A percentile compares a stretch with the other conserved stretches of the same genome.
These are phyloP conservation scores for Canavalia ensiformis DNA, from an alignment of 306 rosid genomes.

Conservation along the genomic window DNA sequence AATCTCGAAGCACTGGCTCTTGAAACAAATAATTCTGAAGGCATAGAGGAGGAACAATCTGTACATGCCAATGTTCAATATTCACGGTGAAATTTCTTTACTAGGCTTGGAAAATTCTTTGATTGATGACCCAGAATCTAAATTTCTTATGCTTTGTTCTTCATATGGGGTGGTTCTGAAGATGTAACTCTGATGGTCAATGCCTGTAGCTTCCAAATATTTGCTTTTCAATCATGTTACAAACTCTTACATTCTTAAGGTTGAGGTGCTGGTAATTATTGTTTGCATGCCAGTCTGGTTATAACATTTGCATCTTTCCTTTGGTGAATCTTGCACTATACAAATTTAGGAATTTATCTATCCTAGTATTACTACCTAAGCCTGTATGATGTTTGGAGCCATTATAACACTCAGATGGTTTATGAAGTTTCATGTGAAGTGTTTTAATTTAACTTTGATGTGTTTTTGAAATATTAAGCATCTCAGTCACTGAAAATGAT, in stretches of 20 bases:
- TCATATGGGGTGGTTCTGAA: slow-evolving; percentile 38
- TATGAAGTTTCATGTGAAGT: slow-evolving; percentile 35
- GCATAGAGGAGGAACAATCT: slow-evolving; percentile 70
- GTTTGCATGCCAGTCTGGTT: slow-evolving; percentile 17
- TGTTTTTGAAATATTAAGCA: slow-evolving; percentile 28
- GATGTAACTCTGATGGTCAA: slow-evolving; percentile 37
- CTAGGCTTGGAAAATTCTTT: slow-evolving; percentile 18
- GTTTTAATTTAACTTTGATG: slow-evolving; percentile 33
- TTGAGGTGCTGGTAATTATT: slow-evolving; percentile 32
- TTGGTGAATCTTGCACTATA: not conserved
- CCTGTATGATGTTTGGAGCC: slow-evolving; percentile 25
- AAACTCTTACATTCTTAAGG: slow-evolving; percentile 39
- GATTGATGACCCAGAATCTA: slow-evolving; percentile 26
- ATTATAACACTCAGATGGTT: slow-evolving; percentile 30
- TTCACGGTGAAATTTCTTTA: slow-evolving; percentile 62
- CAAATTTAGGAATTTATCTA: slow-evolving; percentile 35
- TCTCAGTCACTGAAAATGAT: slow-evolving; percentile 54
- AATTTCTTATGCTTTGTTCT: slow-evolving; percentile 35
- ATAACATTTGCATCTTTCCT: not conserved
- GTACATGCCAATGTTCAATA: slow-evolving; percentile 66
- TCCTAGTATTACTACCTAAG: slow-evolving; percentile 35
- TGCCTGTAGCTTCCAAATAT: slow-evolving; percentile 27
- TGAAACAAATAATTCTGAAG: slow-evolving; percentile 65
- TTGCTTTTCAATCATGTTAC: slow-evolving; percentile 21
- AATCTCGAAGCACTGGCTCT: slow-evolving; percentile 97